Base-by-base conservation (phyloP, 2,329 filamentous ascomycete species). In the Beauveria caledonica region DNA sequence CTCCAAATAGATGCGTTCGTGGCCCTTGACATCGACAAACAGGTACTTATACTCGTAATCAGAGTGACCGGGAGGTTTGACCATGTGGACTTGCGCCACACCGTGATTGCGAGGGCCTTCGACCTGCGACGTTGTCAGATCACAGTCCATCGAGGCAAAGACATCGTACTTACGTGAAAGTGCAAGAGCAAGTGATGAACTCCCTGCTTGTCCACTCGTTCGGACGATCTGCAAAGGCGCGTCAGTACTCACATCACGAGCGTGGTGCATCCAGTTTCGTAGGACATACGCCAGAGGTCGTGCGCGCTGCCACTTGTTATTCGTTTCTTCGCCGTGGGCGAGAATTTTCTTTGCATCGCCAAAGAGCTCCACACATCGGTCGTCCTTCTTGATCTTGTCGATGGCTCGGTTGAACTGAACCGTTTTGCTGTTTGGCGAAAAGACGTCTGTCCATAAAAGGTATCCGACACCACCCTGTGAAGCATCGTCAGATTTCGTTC, bases 401-500 rank as follows among this genome's bases (percentile, higher is more conserved):
- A 95, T 88, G 1, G 90, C 90, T 64, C 89, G 87, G 76, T 95
- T 96, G 80, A 96, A 97, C 71, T 94, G 86, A 60, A 86, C 84
- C 17, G 88, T 93, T 74, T 91, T 92, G 77, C 90, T 94, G 69
- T 92, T 88, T 21, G 89, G 82, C 4, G 89, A 88, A 72, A 96
- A 90, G 49, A 96, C 89, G 64, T 96, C 91, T 4, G 84, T 82
- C 74, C 88, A 96, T 23, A 96, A 79, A 54, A 94, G 80, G 67
- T 90, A 91, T 59, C 80, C 81, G 10, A 97, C 88, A n/a, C 85
- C 86, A 63, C 86, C 86, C 88, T 92, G 66, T 48, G 33, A 64
- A 42, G 67, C 17, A 19, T 51, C 42, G 27, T 5, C 63, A 60
- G 51, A 45, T 1, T 21, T 0, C 3, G 7, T 15, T 11, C 17